phyloP scores from a whole-genome alignment of 495 filamentous ascomycete species.

The Penicillium atrosanguineum region DNA sequence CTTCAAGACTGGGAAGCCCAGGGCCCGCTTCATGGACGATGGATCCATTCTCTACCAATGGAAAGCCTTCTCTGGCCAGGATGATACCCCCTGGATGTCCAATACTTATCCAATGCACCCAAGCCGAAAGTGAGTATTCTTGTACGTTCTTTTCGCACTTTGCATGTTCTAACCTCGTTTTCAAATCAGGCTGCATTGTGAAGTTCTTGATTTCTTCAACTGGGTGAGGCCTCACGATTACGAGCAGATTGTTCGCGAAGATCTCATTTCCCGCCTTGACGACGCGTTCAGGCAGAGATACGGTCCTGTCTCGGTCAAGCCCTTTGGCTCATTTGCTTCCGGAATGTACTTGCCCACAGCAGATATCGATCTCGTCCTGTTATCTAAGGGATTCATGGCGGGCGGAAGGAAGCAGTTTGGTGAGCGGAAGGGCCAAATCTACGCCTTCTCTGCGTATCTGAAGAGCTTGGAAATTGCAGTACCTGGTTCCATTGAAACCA shows the following conservation, averaged over 20 bases:
- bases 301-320: conserved; percentile 55
- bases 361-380: conserved; percentile 90
- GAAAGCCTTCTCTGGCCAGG: conserved; percentile 41
- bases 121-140: conserved; percentile 27
- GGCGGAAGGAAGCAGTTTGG: conserved; percentile 42
- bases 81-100: conserved; percentile 62
- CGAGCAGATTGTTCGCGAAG: conserved; percentile 69
- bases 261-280: conserved; percentile 66
- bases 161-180: conserved; percentile 3
- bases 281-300: conserved; percentile 49
- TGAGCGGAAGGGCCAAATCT: conserved; percentile 44
- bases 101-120: conserved; percentile 30
- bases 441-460: conserved; percentile 53
- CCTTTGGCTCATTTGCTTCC: conserved; percentile 90
- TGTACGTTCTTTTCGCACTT: background rate
- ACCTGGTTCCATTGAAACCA: conserved; percentile 55
- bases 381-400: conserved; percentile 60
- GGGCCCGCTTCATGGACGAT: conserved; percentile 35
- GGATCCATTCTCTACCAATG: conserved; percentile 59
- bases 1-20: conserved; percentile 43
- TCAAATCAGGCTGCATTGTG: conserved; percentile 66
- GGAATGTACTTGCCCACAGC: conserved; percentile 87
- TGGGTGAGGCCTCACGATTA: conserved; percentile 74
- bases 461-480: conserved; percentile 46
- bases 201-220: conserved; percentile 82